phyloP scores from a whole-genome alignment of 257 asterid species.

The Solanum tarapatanum region DNA sequence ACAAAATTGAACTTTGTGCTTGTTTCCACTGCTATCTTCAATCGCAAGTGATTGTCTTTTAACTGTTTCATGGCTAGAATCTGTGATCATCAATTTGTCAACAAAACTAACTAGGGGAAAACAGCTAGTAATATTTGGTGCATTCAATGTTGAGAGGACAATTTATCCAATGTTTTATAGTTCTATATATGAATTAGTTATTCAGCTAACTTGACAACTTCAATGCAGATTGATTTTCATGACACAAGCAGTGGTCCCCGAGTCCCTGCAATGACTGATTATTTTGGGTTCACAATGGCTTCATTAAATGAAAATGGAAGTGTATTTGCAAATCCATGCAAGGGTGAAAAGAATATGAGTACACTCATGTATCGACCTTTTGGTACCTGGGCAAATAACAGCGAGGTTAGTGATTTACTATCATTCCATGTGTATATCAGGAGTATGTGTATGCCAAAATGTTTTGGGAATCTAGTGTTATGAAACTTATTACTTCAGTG shows the following conservation, averaged over 20 bases:
- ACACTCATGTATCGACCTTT: constrained; percentile 95
- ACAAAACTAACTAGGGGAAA: background rate
- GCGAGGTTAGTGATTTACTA: constrained; percentile 48
- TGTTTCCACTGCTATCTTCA: background rate
- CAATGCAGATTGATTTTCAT: constrained; percentile 86
- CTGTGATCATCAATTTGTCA: background rate
- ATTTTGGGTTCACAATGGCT: constrained; percentile 98
- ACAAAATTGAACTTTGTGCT: background rate
- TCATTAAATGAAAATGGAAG: constrained; percentile 73
- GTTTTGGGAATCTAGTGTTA: background rate
- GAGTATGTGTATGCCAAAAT: background rate
- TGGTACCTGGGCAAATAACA: constrained; percentile 89
- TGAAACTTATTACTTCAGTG: background rate
- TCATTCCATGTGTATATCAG: background rate
- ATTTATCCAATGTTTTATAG: background rate
- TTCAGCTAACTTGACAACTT: constrained; percentile 5
- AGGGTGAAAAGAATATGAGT: constrained; percentile 93
- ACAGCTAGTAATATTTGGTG: background rate
- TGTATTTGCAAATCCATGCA: constrained; percentile 92
- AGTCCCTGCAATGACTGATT: constrained; percentile 92
- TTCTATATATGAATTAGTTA: background rate
- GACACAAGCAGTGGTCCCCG: constrained; percentile 94
- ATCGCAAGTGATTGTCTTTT: background rate
- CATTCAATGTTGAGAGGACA: background rate
- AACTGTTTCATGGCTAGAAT: background rate